A percentile compares a stretch with the other conserved stretches of the same genome.
Conservation (phyloP, 163 green algal species). For the Volvox carteri region DNA sequence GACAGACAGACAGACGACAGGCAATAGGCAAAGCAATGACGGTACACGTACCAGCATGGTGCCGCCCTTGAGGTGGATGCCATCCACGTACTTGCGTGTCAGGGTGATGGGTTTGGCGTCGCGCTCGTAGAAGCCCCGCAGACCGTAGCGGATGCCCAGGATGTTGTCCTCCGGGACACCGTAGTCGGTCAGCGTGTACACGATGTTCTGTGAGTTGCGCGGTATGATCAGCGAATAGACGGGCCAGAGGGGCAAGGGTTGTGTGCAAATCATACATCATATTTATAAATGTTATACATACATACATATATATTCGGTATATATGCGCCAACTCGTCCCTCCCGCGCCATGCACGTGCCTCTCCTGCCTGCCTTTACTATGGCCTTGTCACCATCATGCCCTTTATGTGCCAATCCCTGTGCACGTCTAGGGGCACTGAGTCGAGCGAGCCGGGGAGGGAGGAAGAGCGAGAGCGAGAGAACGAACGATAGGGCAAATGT, state of each 20-base stretch:
- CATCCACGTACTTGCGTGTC: constrained; percentile 82
- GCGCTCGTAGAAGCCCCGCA: constrained; percentile 93
- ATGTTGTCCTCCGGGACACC: constrained; percentile 88
- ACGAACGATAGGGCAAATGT: background rate
- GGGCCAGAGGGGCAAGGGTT: background rate
- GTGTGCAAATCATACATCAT: too few species aligned
- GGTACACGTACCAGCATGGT: constrained; percentile 80
- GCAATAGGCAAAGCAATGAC: too few species aligned
- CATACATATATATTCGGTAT: too few species aligned
- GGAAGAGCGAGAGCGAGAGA: background rate
- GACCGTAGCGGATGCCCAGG: constrained; percentile 88
- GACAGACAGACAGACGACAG: too few species aligned
- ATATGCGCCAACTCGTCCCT: too few species aligned
- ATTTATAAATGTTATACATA: too few species aligned
- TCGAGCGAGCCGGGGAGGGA: background rate
- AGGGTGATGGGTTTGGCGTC: constrained; percentile 89
- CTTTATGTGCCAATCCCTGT: too few species aligned
- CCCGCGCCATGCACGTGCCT: too few species aligned
- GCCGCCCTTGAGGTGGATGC: constrained; percentile 94
- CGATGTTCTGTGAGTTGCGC: constrained; percentile 75
- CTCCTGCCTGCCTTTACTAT: too few species aligned
- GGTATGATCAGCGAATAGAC: background rate
- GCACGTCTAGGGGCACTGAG: too few species aligned
- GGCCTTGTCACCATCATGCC: too few species aligned
- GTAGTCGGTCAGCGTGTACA: constrained; percentile 88